Evolutionary conservation across 805 yeast genomes (phyloP).

Genomic region (Wickerhamomyces mucosus): DNA sequence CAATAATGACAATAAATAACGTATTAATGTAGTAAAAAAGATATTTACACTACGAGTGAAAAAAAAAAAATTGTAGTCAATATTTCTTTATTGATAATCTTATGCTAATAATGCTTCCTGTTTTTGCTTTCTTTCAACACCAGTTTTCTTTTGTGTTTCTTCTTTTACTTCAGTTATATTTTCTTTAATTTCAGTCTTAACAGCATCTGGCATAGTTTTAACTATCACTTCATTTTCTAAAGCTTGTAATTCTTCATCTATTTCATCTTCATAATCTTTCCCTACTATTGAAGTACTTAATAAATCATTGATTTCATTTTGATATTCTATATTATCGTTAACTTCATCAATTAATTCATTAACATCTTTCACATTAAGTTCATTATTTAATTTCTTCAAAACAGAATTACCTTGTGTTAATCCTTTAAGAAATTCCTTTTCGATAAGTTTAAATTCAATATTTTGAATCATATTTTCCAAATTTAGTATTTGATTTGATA

Average conservation of each 20-base stretch:
- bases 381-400: conserved; percentile 64
- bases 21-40: too few relatives aligned
- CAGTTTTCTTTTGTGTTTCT: too few relatives aligned
- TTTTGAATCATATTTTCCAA: conserved; percentile 70
- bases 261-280: conserved; percentile 40
- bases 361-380: conserved; percentile 69
- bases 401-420: conserved; percentile 73
- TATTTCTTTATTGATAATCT: too few relatives aligned
- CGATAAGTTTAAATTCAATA: conserved; percentile 84
- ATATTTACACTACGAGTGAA: too few relatives aligned
- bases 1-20: too few relatives aligned
- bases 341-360: conserved; percentile 78
- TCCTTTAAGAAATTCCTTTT: conserved; percentile 75
- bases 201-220: neutral
- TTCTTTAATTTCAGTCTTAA: neutral
- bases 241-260: conserved; percentile 51
- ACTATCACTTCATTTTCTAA: conserved; percentile 37
- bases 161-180: neutral
- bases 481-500: conserved; percentile 70
- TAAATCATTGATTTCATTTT: conserved; percentile 57
- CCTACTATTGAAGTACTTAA: conserved; percentile 30
- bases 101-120: conserved; percentile 12
- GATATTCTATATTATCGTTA: conserved; percentile 73
- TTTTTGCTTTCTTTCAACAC: conserved; percentile 1
- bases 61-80: too few relatives aligned